Percentiles rank a stretch among this genome's conserved stretches.
Evolutionary conservation across 768 basidiomycete species (phyloP).

Genomic region (Coprinopsis sp.): DNA sequence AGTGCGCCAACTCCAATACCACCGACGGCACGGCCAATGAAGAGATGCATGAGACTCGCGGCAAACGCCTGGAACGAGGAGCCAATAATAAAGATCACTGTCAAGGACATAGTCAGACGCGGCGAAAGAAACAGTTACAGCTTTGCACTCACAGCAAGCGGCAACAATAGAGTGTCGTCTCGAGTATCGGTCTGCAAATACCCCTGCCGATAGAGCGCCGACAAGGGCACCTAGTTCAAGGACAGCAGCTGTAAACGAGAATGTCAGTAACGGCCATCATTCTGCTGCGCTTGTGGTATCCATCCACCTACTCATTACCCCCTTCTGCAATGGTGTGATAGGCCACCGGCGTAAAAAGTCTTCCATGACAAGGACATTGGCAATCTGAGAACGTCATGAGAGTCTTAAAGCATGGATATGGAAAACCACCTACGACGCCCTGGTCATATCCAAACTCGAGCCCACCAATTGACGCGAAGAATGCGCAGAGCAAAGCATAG

Average conservation of each 20-base stretch:
- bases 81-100: conserved; percentile 69
- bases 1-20: conserved; percentile 78
- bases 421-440: conserved; percentile 49
- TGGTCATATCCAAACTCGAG: conserved; percentile 82
- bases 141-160: conserved; percentile 67
- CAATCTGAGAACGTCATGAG: no score
- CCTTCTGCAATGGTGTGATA: conserved; percentile 66
- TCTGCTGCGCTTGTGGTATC: background rate
- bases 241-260: conserved; percentile 53
- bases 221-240: conserved; percentile 75
- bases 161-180: conserved; percentile 61
- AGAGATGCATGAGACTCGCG: conserved; percentile 48
- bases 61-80: conserved; percentile 67
- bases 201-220: conserved; percentile 65
- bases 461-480: conserved; percentile 75
- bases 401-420: no score
- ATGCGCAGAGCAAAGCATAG: conserved; percentile 61
- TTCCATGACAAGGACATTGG: conserved; percentile 80
- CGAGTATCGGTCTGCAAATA: conserved; percentile 65
- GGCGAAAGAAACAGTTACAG: background rate
- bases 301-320: conserved; percentile 61
- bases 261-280: background rate
- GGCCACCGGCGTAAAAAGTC: conserved; percentile 70
- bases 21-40: conserved; percentile 68
- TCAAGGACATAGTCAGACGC: background rate